Conservation (phyloP, 257 asterid genomes). For the Lantana camara region DNA sequence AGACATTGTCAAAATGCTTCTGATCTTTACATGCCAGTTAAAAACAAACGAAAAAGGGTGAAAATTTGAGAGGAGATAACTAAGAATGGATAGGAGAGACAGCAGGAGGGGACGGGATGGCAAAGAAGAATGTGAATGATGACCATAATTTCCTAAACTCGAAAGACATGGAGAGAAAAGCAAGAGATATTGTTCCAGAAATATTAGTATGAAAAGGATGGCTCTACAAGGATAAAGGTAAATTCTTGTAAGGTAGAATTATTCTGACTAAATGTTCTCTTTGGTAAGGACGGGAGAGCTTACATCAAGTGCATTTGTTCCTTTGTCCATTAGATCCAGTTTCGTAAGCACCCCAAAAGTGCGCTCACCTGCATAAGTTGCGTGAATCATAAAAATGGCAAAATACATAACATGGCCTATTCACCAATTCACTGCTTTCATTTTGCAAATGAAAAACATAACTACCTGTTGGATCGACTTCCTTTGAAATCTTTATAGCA, state of each 20-base stretch:
- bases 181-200: neutral
- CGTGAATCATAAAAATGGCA: slow-evolving; percentile 27
- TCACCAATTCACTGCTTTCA: slow-evolving; percentile 11
- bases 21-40: neutral
- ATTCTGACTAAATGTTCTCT: neutral
- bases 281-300: slow-evolving; percentile 21
- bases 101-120: neutral
- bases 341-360: slow-evolving; percentile 95
- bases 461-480: slow-evolving; percentile 87
- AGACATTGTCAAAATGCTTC: neutral
- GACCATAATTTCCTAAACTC: neutral
- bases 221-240: neutral
- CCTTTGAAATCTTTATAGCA: slow-evolving; percentile 88
- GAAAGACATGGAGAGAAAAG: neutral
- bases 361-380: slow-evolving; percentile 68
- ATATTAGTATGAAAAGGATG: neutral
- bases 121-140: slow-evolving; percentile 13
- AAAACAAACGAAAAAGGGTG: neutral
- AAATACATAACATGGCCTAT: slow-evolving; percentile 4
- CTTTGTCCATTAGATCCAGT: slow-evolving; percentile 94
- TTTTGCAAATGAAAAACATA: slow-evolving; percentile 6
- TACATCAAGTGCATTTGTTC: slow-evolving; percentile 91
- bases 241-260: neutral
- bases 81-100: neutral
- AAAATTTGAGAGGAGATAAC: neutral